Evolutionary conservation across 1,139 yeast species (phyloP), one percentile per base, ranked within the genome.

Genomic region (Suhomyces bolitotheri): DNA sequence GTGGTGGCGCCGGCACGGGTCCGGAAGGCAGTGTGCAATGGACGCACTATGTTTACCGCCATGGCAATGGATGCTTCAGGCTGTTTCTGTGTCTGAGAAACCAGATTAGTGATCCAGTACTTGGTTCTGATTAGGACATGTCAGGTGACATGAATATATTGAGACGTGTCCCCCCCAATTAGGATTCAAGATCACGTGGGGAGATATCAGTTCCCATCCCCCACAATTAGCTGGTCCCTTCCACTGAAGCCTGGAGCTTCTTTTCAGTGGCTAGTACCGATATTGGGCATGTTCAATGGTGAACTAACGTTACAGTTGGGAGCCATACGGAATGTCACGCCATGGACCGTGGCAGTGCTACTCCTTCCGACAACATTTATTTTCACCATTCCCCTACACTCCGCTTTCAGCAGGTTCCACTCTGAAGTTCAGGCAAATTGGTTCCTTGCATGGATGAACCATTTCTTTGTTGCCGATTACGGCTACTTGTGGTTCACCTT

Each of bases 401-500:
- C 16, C 13, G 15, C 23, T 7, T 31, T 38, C 16, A 31, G 23
- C 6, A 22, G 25, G 10, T 35, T 27, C 22, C 29, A 36, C n/a
- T 30, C 19, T 2, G 4, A 2, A 6, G 35, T 45, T 10, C 17
- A 36, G 17, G 24, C 29, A 7, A 37, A 37, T 27, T 4, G 14
- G 25, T 7, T 33, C 4, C 28, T 44, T 2, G 29, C 31, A 10
- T 23, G 25, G 23, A 14, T 37, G 22, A 46, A 44, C 26, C 38
- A 36, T 9, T 16, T 36, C 9, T 41, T 61, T 34, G 54, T 64
- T 12, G 47, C 53, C 31, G 41, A 46, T 25, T 52, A 51, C 45
- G 66, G 69, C 5, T 56, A 60, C 41, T 13, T 54, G 6, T 56
- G 63, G 61, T 60, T 66, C 34, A 51, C 64, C 2, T 16, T 51